Evolutionary conservation across 2,329 filamentous ascomycete genomes (phyloP).

Genomic region (Annulohypoxylon truncatum): DNA sequence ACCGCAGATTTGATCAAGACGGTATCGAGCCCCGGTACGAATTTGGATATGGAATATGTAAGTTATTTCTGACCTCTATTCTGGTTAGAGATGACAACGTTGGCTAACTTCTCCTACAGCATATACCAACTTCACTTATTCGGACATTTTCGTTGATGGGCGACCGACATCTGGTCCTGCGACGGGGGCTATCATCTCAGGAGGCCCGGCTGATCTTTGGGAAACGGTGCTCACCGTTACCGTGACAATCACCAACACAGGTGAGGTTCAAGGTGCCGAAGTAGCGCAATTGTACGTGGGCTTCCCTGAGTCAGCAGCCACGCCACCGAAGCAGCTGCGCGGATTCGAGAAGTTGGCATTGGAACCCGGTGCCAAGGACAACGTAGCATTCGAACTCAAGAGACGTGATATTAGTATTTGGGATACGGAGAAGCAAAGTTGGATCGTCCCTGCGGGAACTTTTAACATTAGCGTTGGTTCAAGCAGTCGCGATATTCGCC

Average conservation of each 20-base stretch:
- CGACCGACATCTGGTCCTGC: constrained; percentile 55
- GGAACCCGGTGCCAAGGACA: constrained; percentile 58
- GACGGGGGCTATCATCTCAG: constrained; percentile 54
- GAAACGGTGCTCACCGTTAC: constrained; percentile 62
- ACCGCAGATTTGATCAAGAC: constrained; percentile 70
- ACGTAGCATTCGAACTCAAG: constrained; percentile 64
- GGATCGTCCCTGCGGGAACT: constrained; percentile 55
- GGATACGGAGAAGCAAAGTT: constrained; percentile 69
- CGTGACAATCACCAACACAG: constrained; percentile 73
- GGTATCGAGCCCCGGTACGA: constrained; percentile 69
- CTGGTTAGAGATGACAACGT: not conserved
- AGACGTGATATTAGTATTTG: constrained; percentile 73
- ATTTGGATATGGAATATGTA: constrained; percentile 72
- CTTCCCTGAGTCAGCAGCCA: constrained; percentile 54
- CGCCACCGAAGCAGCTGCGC: constrained; percentile 64
- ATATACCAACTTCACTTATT: constrained; percentile 75
- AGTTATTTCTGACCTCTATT: constrained; percentile 40
- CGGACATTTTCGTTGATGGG: constrained; percentile 58
- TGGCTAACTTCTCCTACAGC: constrained; percentile 54
- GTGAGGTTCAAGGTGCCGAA: constrained; percentile 69
- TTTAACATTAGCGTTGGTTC: constrained; percentile 59
- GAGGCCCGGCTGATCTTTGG: constrained; percentile 60
- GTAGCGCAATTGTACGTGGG: constrained; percentile 71
- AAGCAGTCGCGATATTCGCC: constrained; percentile 59
- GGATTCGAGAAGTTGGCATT: constrained; percentile 71